Base-by-base conservation (phyloP, 208 protist species). In the Trypanosoma melophagium region DNA sequence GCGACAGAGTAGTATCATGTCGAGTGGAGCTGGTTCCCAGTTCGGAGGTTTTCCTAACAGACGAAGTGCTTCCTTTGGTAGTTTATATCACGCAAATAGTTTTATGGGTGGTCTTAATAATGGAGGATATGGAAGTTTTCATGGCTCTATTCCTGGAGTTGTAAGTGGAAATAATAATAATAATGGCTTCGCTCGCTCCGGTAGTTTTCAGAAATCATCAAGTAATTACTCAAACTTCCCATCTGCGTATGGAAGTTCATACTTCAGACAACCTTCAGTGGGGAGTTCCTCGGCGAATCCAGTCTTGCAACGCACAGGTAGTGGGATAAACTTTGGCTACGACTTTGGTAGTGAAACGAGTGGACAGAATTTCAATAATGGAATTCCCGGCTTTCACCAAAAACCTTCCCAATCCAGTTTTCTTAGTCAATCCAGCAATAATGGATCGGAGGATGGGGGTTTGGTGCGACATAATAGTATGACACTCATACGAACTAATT, bases 401-500 rank as follows among this genome's bases (percentile, higher is more conserved):
- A 2, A 45, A 16, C 24, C 35, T 7, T 59, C 54, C 7, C 3
- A 24, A 10, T 2, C 13, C 10, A 21, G 1, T 35, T 17, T 22
- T 21, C 2, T 1, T 14, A 45, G 14, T 22, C 14, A 17, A 4
- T 22, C 10, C 13, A 42, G n/a, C 7, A 59, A 38, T 44, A 8
- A 25, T 38, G 16, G 35, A 1, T 0, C 41, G 38, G 49, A 19
- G 7, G 49, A 22, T 53, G 22, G 44, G n/a, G 59, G 42, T n/a
- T 40, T 64, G 3, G 7, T 10, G 8, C 62, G 62, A 14, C 19
- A 68, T 1, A 68, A 68, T 40, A 68, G 62, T 21, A 59, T 68
- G 49, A 56, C 25, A 50, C 13, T 68, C 22, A 51, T 22, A 53
- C 62, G 51, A 2, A 25, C 8, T 10, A 49, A 68, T 38, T 68